Evolutionary conservation across 1,139 yeast species (phyloP), one percentile per base, ranked within the genome.

Genomic region (Tardiomyces blankii): DNA sequence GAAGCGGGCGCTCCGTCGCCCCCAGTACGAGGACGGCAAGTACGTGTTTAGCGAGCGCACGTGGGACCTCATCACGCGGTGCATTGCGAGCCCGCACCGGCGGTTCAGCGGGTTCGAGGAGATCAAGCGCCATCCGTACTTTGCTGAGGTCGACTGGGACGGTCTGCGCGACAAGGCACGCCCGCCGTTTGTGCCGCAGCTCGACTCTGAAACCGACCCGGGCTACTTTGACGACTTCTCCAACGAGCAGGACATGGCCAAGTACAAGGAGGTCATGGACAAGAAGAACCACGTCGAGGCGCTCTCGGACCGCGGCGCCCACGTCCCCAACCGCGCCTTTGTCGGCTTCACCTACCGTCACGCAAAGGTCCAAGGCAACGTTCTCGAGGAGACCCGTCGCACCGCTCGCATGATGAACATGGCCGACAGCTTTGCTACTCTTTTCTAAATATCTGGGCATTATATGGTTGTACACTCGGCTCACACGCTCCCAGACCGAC

Each of bases 221-320:
- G 99, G 98, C 1, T 93, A 93, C 67, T 93, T 93, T 63, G 99
- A 93, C 66, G 98, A 93, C 63, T 93, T 93, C 62, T 88, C 86
- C 51, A 93, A 87, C 64, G 97, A 89, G 59, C 89, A 85, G 47
- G 95, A 93, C 64, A 89, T 93, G 97, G 89, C 91, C 55, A 89
- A 91, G 66, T 93, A 93, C 68, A 91, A 93, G 58, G 98, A 93
- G 60, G 98, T 93, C 18, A 82, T 88, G 72, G 89, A 87, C 54
- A 82, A 93, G 66, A 87, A 83, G 59, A 85, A 78, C 47, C 89
- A 84, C 54, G 77, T 91, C 59, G 96, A 91, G 61, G 80, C 75
- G 50, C 69, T 88, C 64, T 82, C 91, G 30, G 91, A 82, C 54
- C 77, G 78, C 52, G 72, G 79, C 25, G 60, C 57, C 6, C 71